Evolutionary conservation across 768 basidiomycete species (phyloP).

Genomic region (Psilocybe tampanensis): DNA sequence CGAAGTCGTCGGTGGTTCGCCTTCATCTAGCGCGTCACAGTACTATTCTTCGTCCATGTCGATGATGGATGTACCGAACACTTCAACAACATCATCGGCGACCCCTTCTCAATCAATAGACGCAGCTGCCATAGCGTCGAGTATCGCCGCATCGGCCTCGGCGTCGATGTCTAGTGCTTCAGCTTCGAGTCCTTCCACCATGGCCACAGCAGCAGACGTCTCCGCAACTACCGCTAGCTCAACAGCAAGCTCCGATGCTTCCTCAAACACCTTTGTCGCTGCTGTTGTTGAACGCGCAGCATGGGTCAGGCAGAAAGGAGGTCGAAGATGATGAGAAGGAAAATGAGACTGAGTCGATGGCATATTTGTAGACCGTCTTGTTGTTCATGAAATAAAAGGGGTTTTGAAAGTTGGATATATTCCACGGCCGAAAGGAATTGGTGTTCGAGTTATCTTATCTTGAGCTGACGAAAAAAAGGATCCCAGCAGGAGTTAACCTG

Average conservation of each 20-base stretch:
- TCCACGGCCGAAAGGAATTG: too few species aligned
- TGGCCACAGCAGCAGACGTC: conserved; percentile 2
- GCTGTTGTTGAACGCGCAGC: conserved; percentile 13
- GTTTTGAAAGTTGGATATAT: neutral
- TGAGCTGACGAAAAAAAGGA: too few species aligned
- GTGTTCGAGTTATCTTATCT: too few species aligned
- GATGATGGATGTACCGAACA: neutral
- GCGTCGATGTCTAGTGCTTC: conserved; percentile 21
- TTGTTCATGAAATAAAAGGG: conserved; percentile 38
- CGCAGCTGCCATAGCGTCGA: conserved; percentile 34
- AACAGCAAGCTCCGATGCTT: neutral
- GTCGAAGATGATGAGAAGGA: conserved; percentile 10
- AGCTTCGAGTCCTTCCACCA: neutral
- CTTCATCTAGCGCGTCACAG: conserved; percentile 7
- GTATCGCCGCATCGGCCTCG: conserved; percentile 31
- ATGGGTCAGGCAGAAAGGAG: conserved; percentile 10
- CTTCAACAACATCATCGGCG: neutral
- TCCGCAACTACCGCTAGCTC: conserved; percentile 4
- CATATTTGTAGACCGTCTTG: conserved; percentile 33
- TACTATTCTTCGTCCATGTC: conserved; percentile 15
- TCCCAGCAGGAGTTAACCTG: too few species aligned
- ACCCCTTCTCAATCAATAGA: conserved; percentile 22
- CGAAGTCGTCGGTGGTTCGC: conserved; percentile 19
- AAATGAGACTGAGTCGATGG: neutral
- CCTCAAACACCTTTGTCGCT: conserved; percentile 15